Percentiles rank a stretch among this genome's conserved stretches.
Conservation (phyloP, 1,284 basidiomycete genomes). For the Apiotrichum siamense region DNA sequence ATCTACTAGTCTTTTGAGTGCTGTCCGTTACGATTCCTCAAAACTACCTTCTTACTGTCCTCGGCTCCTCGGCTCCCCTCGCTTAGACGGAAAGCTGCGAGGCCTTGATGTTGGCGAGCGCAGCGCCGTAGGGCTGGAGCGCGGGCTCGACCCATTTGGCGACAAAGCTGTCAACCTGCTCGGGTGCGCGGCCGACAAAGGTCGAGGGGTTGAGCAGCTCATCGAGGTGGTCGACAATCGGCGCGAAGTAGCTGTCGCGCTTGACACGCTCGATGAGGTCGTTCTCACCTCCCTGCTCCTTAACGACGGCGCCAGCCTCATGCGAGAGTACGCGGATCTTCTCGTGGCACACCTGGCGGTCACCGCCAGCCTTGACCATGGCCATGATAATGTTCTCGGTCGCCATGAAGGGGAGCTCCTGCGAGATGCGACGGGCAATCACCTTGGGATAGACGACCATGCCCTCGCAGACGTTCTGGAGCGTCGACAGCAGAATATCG, state of each 20-base stretch:
- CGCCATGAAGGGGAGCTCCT: constrained; percentile 98
- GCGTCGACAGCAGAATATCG: constrained; percentile 89
- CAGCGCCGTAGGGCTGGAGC: constrained; percentile 58
- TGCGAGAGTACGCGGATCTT: constrained; percentile 94
- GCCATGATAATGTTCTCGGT: constrained; percentile 99
- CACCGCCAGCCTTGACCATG: constrained; percentile 87
- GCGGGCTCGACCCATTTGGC: constrained; percentile 86
- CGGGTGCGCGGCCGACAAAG: constrained; percentile 84
- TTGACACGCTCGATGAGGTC: constrained; percentile 87
- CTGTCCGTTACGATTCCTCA: background rate
- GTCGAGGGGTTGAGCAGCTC: constrained; percentile 66
- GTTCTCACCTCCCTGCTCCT: constrained; percentile 90
- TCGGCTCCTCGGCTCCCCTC: background rate
- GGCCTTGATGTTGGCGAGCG: constrained; percentile 58
- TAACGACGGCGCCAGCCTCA: constrained; percentile 90
- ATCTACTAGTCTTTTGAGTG: too few relatives aligned
- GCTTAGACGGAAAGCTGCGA: constrained; percentile 53
- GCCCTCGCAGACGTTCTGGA: constrained; percentile 96
- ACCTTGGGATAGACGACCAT: constrained; percentile 96
- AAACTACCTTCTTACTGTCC: background rate
- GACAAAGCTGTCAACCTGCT: constrained; percentile 88
- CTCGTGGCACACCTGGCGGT: constrained; percentile 95
- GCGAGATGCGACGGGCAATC: constrained; percentile 81
- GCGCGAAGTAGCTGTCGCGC: constrained; percentile 59
- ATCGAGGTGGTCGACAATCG: constrained; percentile 52